Base-by-base conservation (phyloP, 768 basidiomycete species). In the Clavaria fumosa region DNA sequence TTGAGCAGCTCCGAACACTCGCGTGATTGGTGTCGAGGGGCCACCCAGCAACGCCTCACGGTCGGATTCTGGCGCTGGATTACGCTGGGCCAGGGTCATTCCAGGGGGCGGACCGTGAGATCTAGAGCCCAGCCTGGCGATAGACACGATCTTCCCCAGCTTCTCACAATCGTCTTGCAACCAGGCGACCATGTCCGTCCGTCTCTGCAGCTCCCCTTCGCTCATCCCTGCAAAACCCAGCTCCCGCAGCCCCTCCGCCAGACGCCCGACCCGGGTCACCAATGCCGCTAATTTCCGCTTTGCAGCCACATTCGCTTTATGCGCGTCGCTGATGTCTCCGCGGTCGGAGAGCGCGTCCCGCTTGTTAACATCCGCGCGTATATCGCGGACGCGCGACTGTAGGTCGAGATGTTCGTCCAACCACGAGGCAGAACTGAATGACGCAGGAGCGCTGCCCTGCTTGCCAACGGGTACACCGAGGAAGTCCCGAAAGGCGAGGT, bases 131-230 rank as follows among this genome's bases (percentile, higher is more conserved):
- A 71, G 72, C 41, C 70, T 70, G 21, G 71, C 78, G 32, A 83
- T 72, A 23, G 83, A 80, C 28, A 88, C 78, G 67, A 93, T 84
- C 64, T 74, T 75, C 26, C 74, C 72, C 41, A 95, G 63, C 61
- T 80, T 84, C 62, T 83, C 83, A 61, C 84, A 80, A 53, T 96
- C 91, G 52, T 90, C 88, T 57, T 82, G 80, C 47, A 96, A 61
- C 41, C 79, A 67, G 38, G 78, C 81, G 35, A 90, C 75, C 77
- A 95, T 78, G 50, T 90, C 91, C 43, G 78, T 78, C 44, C 93
- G 66, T 39, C 93, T 63, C 58, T 81, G 78, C 49, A 88, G 63
- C 64, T 97, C 93, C n/a, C 93, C 93, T 54, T 88, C 76, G 45
- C 73, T 78, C 69, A 96, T 70, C 24, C 83, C 86, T 28, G 63